Evolutionary conservation across 2,329 filamentous ascomycete species (phyloP).

Genomic region (Lachnellula arida): DNA sequence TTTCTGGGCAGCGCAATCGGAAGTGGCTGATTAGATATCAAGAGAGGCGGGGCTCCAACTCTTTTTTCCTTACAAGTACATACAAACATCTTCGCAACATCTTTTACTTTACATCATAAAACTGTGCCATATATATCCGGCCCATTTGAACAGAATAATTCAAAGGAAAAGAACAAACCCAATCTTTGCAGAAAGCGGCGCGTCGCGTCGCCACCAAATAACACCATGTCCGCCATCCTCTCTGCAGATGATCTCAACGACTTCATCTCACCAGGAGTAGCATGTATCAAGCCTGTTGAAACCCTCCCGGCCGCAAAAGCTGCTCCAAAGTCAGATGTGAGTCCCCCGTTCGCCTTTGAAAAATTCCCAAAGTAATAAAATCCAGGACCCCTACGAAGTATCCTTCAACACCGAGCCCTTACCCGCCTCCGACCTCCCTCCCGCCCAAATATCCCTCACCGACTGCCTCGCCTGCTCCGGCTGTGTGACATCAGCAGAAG

Average conservation of each 20-base stretch:
- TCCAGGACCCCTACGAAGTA: slow-evolving; percentile 63
- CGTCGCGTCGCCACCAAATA: slow-evolving; percentile 13
- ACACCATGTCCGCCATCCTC: slow-evolving; percentile 88
- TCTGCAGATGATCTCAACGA: slow-evolving; percentile 97
- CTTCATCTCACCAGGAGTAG: slow-evolving; percentile 96
- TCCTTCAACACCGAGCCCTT: slow-evolving; percentile 80
- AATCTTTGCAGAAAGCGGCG: slow-evolving; percentile 10
- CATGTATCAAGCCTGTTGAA: slow-evolving; percentile 96
- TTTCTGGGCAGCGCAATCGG: slow-evolving; percentile 7
- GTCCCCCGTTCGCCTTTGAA: slow-evolving; percentile 9
- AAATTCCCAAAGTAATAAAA: slow-evolving; percentile 6
- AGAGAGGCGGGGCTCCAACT: not conserved
- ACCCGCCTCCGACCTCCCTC: slow-evolving; percentile 51
- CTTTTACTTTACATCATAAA: no score
- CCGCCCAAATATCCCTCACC: slow-evolving; percentile 90
- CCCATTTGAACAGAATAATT: not conserved
- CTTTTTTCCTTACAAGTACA: no score
- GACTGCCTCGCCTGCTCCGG: slow-evolving; percentile 97
- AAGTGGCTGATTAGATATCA: slow-evolving; percentile 6
- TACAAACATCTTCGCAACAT: not conserved
- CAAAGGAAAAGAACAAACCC: not conserved
- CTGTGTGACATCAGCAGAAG: slow-evolving; percentile 95
- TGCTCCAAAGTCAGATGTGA: slow-evolving; percentile 39
- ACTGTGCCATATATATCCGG: not conserved
- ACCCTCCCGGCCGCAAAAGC: slow-evolving; percentile 67